Conservation (phyloP, 106 monocot genomes). For the Posidonia australis region DNA sequence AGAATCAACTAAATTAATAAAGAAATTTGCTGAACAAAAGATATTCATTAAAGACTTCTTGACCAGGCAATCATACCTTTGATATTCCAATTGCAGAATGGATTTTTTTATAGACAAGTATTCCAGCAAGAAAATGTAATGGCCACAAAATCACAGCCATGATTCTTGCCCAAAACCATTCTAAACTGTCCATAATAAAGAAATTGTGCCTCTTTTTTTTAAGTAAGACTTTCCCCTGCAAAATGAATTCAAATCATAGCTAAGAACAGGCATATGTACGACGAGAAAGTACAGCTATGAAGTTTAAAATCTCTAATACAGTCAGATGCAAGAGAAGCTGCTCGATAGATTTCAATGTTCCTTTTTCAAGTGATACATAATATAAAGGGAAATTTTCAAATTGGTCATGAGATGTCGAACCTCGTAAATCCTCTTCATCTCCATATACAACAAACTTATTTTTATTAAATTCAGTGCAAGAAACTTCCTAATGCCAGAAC, state of each 20-base stretch:
- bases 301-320: neutral
- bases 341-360: neutral
- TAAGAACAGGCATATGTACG: neutral
- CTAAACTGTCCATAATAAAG: constrained; percentile 21
- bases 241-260: neutral
- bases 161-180: constrained; percentile 50
- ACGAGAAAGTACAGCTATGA: neutral
- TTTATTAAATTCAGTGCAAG: constrained; percentile 55
- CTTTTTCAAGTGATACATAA: neutral
- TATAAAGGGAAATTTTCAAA: neutral
- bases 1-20: too few relatives aligned
- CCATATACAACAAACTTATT: constrained; percentile 75
- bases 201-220: constrained; percentile 21
- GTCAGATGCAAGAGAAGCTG: neutral
- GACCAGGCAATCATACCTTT: constrained; percentile 41
- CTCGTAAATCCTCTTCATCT: constrained; percentile 75
- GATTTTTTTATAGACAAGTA: constrained; percentile 69
- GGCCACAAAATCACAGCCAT: constrained; percentile 66
- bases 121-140: constrained; percentile 55
- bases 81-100: constrained; percentile 71
- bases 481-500: constrained; percentile 51
- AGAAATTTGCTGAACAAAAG: too few relatives aligned
- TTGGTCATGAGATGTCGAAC: constrained; percentile 9
- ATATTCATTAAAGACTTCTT: neutral
- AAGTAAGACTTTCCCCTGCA: constrained; percentile 58